Evolutionary conservation across 106 monocot species (phyloP).

Genomic region (Platanthera guangdongensis): DNA sequence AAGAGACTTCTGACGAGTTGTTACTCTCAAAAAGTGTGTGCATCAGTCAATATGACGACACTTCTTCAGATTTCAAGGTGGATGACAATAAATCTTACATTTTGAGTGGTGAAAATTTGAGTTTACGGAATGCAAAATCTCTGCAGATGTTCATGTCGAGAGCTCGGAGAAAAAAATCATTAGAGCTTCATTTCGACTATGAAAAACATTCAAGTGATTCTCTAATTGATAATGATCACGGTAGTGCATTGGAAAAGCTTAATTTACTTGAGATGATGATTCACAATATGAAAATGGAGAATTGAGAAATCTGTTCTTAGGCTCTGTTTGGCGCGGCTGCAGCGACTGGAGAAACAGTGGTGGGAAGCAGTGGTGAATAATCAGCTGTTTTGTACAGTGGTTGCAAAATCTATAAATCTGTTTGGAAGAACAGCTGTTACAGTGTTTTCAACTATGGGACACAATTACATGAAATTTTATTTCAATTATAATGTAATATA

Average conservation of each 20-base stretch:
- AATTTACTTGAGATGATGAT: conserved; percentile 53
- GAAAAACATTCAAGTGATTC: conserved; percentile 22
- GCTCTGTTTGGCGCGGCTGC: too few relatives aligned
- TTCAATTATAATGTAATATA: too few relatives aligned
- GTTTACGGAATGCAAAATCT: neutral
- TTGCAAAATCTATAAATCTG: too few relatives aligned
- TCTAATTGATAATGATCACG: conserved; percentile 27
- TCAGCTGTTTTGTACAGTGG: too few relatives aligned
- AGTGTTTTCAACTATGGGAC: too few relatives aligned
- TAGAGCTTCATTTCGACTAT: conserved; percentile 15
- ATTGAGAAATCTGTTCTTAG: conserved; percentile 56
- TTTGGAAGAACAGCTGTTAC: too few relatives aligned
- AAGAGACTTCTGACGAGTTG: neutral
- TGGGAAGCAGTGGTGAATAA: too few relatives aligned
- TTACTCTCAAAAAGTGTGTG: neutral
- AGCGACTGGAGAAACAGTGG: too few relatives aligned
- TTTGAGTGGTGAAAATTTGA: conserved; percentile 1
- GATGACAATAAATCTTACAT: conserved; percentile 3
- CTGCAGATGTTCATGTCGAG: conserved; percentile 8
- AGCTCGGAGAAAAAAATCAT: conserved; percentile 14
- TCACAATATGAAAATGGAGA: conserved; percentile 96
- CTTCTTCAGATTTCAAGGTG: conserved; percentile 6
- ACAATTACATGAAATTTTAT: too few relatives aligned
- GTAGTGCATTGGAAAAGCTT: conserved; percentile 30
- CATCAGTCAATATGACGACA: conserved; percentile 5